Conservation (phyloP, 108 stramenopile genomes). For the Pseudonitzschia pungens region DNA sequence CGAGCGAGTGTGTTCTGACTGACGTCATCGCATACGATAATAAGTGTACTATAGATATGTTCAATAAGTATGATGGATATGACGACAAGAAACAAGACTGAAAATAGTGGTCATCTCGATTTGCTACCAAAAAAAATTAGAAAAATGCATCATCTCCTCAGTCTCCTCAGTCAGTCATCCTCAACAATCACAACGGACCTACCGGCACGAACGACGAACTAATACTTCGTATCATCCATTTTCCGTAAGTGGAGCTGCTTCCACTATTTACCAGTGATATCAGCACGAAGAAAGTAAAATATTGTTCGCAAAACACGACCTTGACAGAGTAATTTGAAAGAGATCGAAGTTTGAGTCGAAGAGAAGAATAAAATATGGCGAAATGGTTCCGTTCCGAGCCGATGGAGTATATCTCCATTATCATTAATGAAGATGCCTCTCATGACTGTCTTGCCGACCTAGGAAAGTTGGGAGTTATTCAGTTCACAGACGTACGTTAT, state of each 20-base stretch:
- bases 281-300: neutral
- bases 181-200: no score
- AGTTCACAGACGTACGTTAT: conserved; percentile 93
- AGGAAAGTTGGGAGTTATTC: conserved; percentile 89
- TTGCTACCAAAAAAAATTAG: neutral
- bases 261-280: no score
- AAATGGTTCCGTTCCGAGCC: conserved; percentile 98
- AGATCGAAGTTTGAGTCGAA: neutral
- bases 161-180: no score
- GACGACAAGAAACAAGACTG: neutral
- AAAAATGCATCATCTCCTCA: no score
- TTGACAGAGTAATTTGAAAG: no score
- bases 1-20: neutral
- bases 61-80: neutral
- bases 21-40: neutral
- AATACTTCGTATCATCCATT: no score
- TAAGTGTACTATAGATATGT: neutral
- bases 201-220: no score
- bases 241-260: no score
- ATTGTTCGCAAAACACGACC: neutral
- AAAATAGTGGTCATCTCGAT: neutral
- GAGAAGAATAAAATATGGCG: conserved; percentile 57
- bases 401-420: conserved; percentile 98
- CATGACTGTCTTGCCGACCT: conserved; percentile 92
- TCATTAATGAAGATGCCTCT: conserved; percentile 96